phyloP scores from a whole-genome alignment of 495 filamentous ascomycete genomes.

The Aspergillus olivimuriae region DNA sequence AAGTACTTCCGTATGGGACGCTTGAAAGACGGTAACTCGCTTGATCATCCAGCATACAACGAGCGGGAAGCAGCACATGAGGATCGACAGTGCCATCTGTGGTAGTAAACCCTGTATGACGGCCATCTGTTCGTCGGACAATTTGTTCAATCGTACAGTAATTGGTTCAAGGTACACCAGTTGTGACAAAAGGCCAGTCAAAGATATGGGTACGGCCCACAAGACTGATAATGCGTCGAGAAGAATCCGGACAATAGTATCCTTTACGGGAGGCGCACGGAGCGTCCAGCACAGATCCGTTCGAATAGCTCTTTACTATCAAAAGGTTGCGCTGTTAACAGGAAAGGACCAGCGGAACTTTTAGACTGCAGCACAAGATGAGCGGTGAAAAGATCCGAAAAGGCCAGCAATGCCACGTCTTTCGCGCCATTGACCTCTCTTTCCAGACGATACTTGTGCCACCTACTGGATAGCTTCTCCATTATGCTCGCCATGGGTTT shows the following conservation, averaged over 20 bases:
- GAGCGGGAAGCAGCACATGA: neutral
- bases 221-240: neutral
- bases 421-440: neutral
- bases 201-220: slow-evolving; percentile 4
- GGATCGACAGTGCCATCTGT: neutral
- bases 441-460: neutral
- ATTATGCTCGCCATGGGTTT: no score
- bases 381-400: neutral
- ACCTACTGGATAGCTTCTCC: neutral
- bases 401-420: neutral
- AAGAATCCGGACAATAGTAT: neutral
- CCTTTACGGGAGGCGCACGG: neutral
- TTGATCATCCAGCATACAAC: neutral
- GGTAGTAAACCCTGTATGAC: neutral
- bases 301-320: neutral
- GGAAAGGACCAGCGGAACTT: neutral
- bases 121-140: neutral
- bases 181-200: slow-evolving; percentile 4
- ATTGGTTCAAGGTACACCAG: neutral
- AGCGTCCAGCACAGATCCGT: neutral
- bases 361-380: neutral
- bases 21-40: neutral
- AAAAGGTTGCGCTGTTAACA: neutral
- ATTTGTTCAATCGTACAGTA: neutral
- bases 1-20: neutral